A percentile compares a stretch with the other conserved stretches of the same genome.
Conservation (phyloP, 371 early-diverging fungal genomes). For the Mucor indicus region DNA sequence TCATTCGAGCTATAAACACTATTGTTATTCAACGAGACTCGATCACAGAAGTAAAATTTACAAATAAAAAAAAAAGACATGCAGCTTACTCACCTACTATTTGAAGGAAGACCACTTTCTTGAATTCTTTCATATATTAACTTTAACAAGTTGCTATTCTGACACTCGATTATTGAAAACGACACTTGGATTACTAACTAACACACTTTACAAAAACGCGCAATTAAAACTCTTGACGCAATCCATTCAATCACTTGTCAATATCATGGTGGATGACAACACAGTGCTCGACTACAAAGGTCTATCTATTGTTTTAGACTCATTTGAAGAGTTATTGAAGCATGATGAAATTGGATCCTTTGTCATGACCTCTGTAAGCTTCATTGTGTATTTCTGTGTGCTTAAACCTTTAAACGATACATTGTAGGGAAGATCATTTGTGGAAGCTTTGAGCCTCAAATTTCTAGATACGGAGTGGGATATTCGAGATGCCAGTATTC, state of each 20-base stretch:
- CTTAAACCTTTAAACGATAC: background rate
- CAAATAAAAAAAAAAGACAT: no score
- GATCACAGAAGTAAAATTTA: no score
- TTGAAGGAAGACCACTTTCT: conserved; percentile 8
- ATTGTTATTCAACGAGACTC: no score
- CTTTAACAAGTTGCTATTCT: conserved; percentile 20
- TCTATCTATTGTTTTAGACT: conserved; percentile 36
- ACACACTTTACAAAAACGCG: conserved; percentile 20
- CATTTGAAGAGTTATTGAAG: conserved; percentile 39
- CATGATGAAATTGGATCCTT: conserved; percentile 19
- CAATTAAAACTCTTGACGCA: conserved; percentile 11
- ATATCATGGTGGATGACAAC: conserved; percentile 28
- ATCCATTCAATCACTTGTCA: conserved; percentile 31
- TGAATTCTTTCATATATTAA: conserved; percentile 29
- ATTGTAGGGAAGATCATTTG: conserved; percentile 17
- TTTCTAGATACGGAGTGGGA: conserved; percentile 58
- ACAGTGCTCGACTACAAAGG: conserved; percentile 30
- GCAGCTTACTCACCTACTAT: background rate
- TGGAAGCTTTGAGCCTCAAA: conserved; percentile 37
- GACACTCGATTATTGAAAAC: conserved; percentile 51
- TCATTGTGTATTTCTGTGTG: conserved; percentile 1
- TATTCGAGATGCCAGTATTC: conserved; percentile 53
- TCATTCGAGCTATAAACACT: background rate
- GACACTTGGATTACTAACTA: conserved; percentile 31
- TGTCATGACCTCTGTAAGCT: conserved; percentile 9